phyloP scores from a whole-genome alignment of 192 early-diverging fungal genomes.

The Paraglomus brasilianum region DNA sequence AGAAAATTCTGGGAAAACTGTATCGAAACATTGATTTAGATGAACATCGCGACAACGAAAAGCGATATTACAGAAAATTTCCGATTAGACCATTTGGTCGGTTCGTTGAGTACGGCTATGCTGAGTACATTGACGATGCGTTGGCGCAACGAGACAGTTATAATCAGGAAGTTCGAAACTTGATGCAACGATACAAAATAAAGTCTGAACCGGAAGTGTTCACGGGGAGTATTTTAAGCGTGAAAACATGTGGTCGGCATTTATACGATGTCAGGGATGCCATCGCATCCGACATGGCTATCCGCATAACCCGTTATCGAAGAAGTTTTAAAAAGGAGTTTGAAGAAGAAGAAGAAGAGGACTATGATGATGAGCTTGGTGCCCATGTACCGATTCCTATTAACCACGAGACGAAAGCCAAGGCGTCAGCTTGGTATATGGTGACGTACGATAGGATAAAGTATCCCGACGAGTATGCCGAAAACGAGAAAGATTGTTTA shows the following conservation, averaged over 20 bases:
- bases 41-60: background rate
- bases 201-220: constrained; percentile 24
- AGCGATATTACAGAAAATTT: background rate
- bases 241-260: constrained; percentile 1
- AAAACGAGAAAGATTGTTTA: background rate
- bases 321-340: constrained; percentile 1
- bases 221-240: background rate
- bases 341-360: background rate
- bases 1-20: constrained; percentile 6
- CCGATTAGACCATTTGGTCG: background rate
- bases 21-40: background rate
- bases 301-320: background rate
- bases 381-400: background rate
- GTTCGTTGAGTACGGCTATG: background rate
- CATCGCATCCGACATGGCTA: background rate
- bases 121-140: constrained; percentile 10
- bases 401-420: constrained; percentile 23
- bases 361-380: background rate
- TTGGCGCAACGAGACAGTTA: background rate
- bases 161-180: background rate
- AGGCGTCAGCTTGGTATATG: constrained; percentile 23
- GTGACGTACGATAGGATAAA: constrained; percentile 25
- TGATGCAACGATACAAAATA: constrained; percentile 17
- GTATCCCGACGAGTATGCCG: too few relatives aligned
- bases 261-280: background rate